phyloP scores from a whole-genome alignment of 2,329 filamentous ascomycete genomes.

The Calonectria hongkongensis region DNA sequence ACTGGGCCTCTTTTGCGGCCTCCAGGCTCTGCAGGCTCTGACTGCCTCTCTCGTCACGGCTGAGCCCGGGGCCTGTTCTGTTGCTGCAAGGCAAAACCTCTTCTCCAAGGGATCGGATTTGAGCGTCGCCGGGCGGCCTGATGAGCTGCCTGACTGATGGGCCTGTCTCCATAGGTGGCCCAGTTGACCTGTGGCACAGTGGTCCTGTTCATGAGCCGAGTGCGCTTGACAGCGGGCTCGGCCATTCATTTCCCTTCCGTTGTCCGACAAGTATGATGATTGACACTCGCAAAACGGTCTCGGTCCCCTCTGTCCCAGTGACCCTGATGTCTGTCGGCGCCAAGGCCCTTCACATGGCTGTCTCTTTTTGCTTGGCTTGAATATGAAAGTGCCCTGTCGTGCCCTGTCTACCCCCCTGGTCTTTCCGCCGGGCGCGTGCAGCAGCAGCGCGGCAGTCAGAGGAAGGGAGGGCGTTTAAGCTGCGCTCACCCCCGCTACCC shows the following conservation, averaged over 20 bases:
- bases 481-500: constrained; percentile 45
- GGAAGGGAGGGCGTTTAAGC: constrained; percentile 47
- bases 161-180: constrained; percentile 10
- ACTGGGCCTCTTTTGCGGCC: constrained; percentile 38
- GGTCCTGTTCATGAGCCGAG: constrained; percentile 35
- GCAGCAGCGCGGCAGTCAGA: constrained; percentile 49
- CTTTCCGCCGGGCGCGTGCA: constrained; percentile 44
- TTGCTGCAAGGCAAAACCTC: constrained; percentile 26
- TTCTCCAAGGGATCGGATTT: constrained; percentile 15
- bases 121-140: constrained; percentile 14
- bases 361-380: constrained; percentile 23
- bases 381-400: constrained; percentile 25
- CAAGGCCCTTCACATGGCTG: constrained; percentile 14
- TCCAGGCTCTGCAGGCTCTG: neutral
- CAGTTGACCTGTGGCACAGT: constrained; percentile 22
- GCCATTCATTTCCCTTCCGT: constrained; percentile 17
- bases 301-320: neutral
- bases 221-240: constrained; percentile 23
- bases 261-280: constrained; percentile 18
- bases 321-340: constrained; percentile 15
- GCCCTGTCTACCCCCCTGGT: constrained; percentile 26
- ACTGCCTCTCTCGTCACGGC: constrained; percentile 13
- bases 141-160: neutral
- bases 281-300: constrained; percentile 14
- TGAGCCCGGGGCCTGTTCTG: neutral